These are phyloP conservation scores for Leccinellum albellum DNA, from an alignment of 768 basidiomycete species.

Conservation along the genomic window DNA sequence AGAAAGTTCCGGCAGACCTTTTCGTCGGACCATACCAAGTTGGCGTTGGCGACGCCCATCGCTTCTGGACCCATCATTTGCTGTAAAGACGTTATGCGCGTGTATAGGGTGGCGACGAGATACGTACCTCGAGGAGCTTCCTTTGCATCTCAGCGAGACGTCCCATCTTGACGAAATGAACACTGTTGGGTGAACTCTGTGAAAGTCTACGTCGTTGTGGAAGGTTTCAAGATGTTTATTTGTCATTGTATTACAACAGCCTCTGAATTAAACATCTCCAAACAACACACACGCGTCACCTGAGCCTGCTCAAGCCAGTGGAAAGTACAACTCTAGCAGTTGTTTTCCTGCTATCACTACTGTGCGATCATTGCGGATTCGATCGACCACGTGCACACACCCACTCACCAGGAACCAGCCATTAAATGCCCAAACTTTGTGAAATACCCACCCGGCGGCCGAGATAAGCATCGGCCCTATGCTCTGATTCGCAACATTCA, in stretches of 20 bases:
- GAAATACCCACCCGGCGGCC: slow-evolving; percentile 15
- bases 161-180: slow-evolving; percentile 60
- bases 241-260: slow-evolving; percentile 27
- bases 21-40: slow-evolving; percentile 90
- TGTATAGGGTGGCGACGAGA: slow-evolving; percentile 26
- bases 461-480: slow-evolving; percentile 5
- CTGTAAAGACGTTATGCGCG: slow-evolving; percentile 37
- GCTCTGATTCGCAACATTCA: background rate
- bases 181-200: slow-evolving; percentile 1
- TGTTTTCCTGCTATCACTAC: background rate
- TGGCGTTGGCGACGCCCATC: slow-evolving; percentile 92
- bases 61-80: slow-evolving; percentile 99
- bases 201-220: background rate
- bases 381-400: background rate
- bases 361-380: background rate
- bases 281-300: slow-evolving; percentile 18
- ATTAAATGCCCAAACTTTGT: background rate
- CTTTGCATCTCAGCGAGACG: slow-evolving; percentile 96
- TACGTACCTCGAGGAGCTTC: slow-evolving; percentile 72
- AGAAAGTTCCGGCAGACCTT: slow-evolving; percentile 98
- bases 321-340: too few relatives aligned
- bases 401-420: background rate
- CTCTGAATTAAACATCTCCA: slow-evolving; percentile 24
- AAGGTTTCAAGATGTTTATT: slow-evolving; percentile 20
- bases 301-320: too few relatives aligned